Evolutionary conservation across 768 basidiomycete genomes (phyloP).

Genomic region (Termitomyces sp.): DNA sequence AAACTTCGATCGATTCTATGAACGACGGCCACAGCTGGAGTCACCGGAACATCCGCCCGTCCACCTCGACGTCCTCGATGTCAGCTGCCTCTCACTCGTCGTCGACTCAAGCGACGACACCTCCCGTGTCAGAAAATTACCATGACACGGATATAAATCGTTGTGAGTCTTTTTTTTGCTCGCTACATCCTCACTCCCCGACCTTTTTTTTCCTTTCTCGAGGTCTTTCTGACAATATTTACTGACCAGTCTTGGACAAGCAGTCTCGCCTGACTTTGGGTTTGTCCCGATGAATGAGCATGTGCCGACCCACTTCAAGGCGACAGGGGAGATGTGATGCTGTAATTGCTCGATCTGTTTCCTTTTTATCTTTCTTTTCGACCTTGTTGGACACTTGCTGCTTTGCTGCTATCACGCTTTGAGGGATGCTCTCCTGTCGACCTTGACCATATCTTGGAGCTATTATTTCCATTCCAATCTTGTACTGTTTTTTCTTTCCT

Average conservation of each 20-base stretch:
- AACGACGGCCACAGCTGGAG: conserved; percentile 42
- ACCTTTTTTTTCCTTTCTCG: conserved; percentile 6
- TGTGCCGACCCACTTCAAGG: conserved; percentile 59
- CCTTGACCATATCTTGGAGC: conserved; percentile 2
- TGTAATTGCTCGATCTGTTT: conserved; percentile 11
- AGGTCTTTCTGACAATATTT: conserved; percentile 30
- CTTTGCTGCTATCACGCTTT: conserved; percentile 11
- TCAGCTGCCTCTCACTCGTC: conserved; percentile 73
- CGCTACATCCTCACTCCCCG: not conserved
- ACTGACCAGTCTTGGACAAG: conserved; percentile 41
- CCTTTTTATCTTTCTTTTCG: conserved; percentile 11
- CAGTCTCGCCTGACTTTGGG: conserved; percentile 84
- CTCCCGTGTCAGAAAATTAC: conserved; percentile 65
- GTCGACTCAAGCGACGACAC: conserved; percentile 79
- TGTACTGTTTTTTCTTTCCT: not conserved
- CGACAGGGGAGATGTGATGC: conserved; percentile 43
- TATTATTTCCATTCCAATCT: conserved; percentile 2
- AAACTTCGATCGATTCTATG: conserved; percentile 39
- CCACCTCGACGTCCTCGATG: conserved; percentile 73
- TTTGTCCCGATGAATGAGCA: conserved; percentile 82
- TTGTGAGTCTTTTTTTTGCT: conserved; percentile 51
- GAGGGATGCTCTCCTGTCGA: conserved; percentile 3
- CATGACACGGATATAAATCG: conserved; percentile 75
- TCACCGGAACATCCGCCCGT: conserved; percentile 59
- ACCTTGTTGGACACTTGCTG: conserved; percentile 15